Percentiles rank a stretch among this genome's conserved stretches.
phyloP scores from a whole-genome alignment of 1,284 basidiomycete genomes.

The Ceratorhiza oryzae-sativae region DNA sequence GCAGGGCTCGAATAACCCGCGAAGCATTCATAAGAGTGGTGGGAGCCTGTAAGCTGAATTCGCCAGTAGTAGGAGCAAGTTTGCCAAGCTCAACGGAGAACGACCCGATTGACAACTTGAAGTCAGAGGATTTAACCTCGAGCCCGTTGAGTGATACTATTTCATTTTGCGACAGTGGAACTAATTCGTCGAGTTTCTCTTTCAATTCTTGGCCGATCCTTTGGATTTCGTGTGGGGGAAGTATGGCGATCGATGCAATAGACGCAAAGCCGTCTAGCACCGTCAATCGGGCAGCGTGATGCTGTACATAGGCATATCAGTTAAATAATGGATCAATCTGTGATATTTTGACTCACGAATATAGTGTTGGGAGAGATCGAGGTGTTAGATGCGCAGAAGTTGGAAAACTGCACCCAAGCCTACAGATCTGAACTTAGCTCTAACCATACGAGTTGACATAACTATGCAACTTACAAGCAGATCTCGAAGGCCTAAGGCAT shows the following conservation, averaged over 20 bases:
- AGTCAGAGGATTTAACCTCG: slow-evolving; percentile 60
- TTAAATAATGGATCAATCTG: slow-evolving; percentile 28
- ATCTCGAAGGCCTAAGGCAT: slow-evolving; percentile 84
- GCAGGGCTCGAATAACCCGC: slow-evolving; percentile 89
- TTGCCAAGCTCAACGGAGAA: slow-evolving; percentile 77
- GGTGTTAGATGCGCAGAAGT: slow-evolving; percentile 53
- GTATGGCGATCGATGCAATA: slow-evolving; percentile 57
- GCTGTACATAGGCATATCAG: slow-evolving; percentile 55
- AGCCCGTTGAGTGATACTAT: slow-evolving; percentile 78
- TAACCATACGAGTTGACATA: neutral
- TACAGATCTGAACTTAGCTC: slow-evolving; percentile 48
- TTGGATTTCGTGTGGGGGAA: slow-evolving; percentile 4
- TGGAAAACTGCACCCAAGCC: slow-evolving; percentile 94
- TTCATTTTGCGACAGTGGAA: slow-evolving; percentile 54
- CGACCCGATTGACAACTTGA: slow-evolving; percentile 69
- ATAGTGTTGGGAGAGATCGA: slow-evolving; percentile 60
- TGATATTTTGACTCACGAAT: slow-evolving; percentile 68
- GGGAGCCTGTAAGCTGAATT: slow-evolving; percentile 86
- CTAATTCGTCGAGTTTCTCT: slow-evolving; percentile 57
- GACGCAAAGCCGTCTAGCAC: slow-evolving; percentile 85
- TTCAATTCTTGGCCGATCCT: slow-evolving; percentile 43
- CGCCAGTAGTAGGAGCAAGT: slow-evolving; percentile 45
- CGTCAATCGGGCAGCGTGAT: slow-evolving; percentile 87
- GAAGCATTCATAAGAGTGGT: slow-evolving; percentile 90
- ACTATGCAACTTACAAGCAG: slow-evolving; percentile 71